phyloP scores from a whole-genome alignment of 306 rosid genomes.

The Abrus pulchellus region DNA sequence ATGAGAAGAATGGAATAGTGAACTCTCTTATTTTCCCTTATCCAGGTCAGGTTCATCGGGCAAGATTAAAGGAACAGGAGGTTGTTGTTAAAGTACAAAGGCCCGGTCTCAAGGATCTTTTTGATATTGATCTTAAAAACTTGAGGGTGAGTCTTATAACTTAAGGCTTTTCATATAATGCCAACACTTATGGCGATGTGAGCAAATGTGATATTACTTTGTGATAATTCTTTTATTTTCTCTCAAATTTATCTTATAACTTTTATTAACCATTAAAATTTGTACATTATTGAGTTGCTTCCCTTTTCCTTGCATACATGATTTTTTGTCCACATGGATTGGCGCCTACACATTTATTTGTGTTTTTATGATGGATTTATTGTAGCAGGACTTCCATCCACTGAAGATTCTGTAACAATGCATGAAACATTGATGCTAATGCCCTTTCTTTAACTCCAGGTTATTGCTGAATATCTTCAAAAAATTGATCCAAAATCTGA shows the following conservation, averaged over 20 bases:
- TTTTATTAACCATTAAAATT: constrained; percentile 36
- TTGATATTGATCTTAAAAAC: constrained; percentile 98
- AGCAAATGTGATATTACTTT: constrained; percentile 32
- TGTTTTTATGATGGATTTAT: constrained; percentile 33
- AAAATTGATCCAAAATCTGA: constrained; percentile 94
- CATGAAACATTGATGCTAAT: constrained; percentile 21
- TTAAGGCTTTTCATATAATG: constrained; percentile 36
- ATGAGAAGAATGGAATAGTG: constrained; percentile 36
- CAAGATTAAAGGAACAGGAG: constrained; percentile 84
- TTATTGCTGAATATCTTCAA: constrained; percentile 90
- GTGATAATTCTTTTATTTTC: constrained; percentile 19
- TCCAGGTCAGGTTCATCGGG: constrained; percentile 99
- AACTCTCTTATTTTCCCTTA: constrained; percentile 23
- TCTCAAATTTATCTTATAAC: constrained; percentile 15
- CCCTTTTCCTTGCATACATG: constrained; percentile 19
- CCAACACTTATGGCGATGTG: constrained; percentile 16
- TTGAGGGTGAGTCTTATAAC: constrained; percentile 81
- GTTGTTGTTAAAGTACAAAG: constrained; percentile 97
- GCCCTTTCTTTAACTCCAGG: constrained; percentile 61
- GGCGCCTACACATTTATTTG: constrained; percentile 19
- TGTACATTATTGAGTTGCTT: background rate
- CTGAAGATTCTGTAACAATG: background rate
- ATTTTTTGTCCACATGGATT: constrained; percentile 17
- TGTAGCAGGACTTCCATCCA: constrained; percentile 14
- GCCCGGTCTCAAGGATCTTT: constrained; percentile 96